These are phyloP conservation scores for Tilletia caries DNA, from an alignment of 1,284 basidiomycete genomes.

Conservation along the genomic window DNA sequence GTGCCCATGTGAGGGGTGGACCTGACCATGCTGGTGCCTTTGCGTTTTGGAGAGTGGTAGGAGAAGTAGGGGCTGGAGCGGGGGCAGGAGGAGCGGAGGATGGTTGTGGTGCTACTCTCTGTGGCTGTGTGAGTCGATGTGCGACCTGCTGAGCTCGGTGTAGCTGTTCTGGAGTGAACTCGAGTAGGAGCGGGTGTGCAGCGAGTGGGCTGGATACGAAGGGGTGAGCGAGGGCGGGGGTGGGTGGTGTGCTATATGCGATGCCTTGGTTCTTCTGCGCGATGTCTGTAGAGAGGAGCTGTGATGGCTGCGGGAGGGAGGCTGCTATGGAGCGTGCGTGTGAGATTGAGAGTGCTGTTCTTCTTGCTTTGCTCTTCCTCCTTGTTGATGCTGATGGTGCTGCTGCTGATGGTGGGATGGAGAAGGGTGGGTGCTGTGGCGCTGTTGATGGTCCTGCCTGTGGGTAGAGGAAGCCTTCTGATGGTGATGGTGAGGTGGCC, in stretches of 20 bases:
- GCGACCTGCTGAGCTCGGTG: background rate
- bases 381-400: background rate
- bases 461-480: background rate
- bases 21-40: constrained; percentile 2
- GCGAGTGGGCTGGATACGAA: background rate
- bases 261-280: too few species aligned
- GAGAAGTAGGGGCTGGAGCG: background rate
- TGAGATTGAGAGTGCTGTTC: background rate
- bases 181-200: background rate
- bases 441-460: background rate
- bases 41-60: background rate
- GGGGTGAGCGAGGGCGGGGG: background rate
- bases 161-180: background rate
- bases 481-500: background rate
- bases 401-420: background rate
- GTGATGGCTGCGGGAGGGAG: background rate
- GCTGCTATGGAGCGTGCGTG: background rate
- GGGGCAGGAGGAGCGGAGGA: too few species aligned
- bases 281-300: too few species aligned
- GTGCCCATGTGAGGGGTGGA: background rate
- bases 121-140: background rate
- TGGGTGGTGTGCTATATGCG: background rate
- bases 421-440: background rate
- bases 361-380: background rate
- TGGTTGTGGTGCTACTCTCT: too few species aligned